phyloP scores from a whole-genome alignment of 257 asterid species.

The Gentiana dahurica region DNA sequence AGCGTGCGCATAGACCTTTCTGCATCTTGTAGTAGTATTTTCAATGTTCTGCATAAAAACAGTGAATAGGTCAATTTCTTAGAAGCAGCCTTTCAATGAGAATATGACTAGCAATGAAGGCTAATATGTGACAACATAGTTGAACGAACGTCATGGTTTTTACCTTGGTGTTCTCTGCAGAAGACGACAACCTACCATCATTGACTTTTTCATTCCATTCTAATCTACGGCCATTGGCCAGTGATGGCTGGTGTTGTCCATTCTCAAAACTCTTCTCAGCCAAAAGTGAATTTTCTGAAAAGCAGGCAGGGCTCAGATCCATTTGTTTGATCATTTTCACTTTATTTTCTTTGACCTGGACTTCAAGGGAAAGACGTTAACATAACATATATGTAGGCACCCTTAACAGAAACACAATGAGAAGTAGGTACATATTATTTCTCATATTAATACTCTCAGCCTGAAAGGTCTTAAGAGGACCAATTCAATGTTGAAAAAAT shows the following conservation, averaged over 20 bases:
- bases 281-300: constrained; percentile 65
- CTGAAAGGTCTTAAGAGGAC: too few species aligned
- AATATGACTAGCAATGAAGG: too few species aligned
- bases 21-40: constrained; percentile 48
- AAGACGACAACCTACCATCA: constrained; percentile 18
- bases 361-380: constrained; percentile 21
- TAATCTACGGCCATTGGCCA: constrained; percentile 32
- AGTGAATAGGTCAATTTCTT: constrained; percentile 8
- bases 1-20: constrained; percentile 58
- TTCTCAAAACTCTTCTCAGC: constrained; percentile 44
- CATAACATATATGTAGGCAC: not conserved
- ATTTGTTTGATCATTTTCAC: constrained; percentile 41
- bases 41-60: constrained; percentile 33
- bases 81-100: constrained; percentile 2
- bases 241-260: constrained; percentile 28
- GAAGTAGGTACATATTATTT: too few species aligned
- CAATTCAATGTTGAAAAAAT: too few species aligned
- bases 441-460: too few species aligned
- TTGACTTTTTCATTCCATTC: constrained; percentile 37
- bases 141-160: not conserved
- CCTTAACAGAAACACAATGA: too few species aligned
- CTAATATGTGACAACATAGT: not conserved
- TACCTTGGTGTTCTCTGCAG: constrained; percentile 41
- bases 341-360: constrained; percentile 69
- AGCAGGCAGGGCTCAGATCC: constrained; percentile 31